Conservation (phyloP, 2,329 filamentous ascomycete genomes). For the Metarhizium humberi region DNA sequence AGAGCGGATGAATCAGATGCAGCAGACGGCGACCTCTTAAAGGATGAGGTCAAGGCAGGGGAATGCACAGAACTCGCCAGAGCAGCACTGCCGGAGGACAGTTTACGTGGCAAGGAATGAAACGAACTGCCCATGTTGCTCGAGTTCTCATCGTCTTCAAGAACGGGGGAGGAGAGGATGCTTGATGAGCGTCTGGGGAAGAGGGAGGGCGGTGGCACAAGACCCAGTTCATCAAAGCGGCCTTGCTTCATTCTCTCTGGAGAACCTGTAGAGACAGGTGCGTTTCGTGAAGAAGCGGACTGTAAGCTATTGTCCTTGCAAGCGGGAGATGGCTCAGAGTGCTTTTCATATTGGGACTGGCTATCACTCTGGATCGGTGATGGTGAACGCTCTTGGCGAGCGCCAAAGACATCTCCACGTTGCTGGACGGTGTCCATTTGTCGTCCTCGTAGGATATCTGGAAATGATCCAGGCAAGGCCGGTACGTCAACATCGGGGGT, state of each 20-base stretch:
- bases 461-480: conserved; percentile 29
- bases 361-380: conserved; percentile 36
- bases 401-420: conserved; percentile 37
- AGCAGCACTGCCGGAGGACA: conserved; percentile 59
- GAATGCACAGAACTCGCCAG: conserved; percentile 39
- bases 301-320: conserved; percentile 25
- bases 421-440: conserved; percentile 29
- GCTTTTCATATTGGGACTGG: conserved; percentile 19
- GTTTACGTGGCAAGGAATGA: conserved; percentile 63
- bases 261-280: conserved; percentile 26
- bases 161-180: conserved; percentile 53
- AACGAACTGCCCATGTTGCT: conserved; percentile 42
- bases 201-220: conserved; percentile 40
- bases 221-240: conserved; percentile 40
- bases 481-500: conserved; percentile 40
- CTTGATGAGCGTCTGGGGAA: conserved; percentile 48
- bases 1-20: conserved; percentile 71
- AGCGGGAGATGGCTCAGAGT: conserved; percentile 18
- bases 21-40: conserved; percentile 72
- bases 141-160: conserved; percentile 61
- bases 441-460: conserved; percentile 32
- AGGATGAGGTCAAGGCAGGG: conserved; percentile 46
- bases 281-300: conserved; percentile 24
- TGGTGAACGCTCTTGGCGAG: conserved; percentile 49
- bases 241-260: conserved; percentile 34